These are phyloP conservation scores for Pseudoneurospora amorphoporcata DNA, from an alignment of 495 filamentous ascomycete species.

Conservation along the genomic window DNA sequence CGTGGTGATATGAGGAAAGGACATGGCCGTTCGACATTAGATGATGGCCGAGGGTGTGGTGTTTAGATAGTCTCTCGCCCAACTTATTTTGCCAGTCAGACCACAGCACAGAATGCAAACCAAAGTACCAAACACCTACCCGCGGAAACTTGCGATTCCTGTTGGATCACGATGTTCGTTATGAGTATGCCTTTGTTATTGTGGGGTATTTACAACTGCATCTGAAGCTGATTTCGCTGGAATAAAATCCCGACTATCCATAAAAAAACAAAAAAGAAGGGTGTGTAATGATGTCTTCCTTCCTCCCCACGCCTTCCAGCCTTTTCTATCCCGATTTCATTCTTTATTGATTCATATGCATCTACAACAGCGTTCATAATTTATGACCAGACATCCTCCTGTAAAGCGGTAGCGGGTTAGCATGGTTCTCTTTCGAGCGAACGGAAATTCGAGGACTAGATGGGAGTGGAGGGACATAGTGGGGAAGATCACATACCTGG, in stretches of 20 bases:
- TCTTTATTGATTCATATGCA: neutral
- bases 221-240: neutral
- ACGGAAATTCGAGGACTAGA: neutral
- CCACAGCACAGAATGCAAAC: neutral
- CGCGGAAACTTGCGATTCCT: neutral
- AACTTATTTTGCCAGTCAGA: neutral
- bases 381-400: constrained; percentile 88
- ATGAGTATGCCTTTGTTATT: neutral
- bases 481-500: constrained; percentile 48
- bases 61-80: neutral
- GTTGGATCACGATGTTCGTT: neutral
- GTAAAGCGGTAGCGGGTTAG: neutral
- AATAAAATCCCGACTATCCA: neutral
- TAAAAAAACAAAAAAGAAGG: neutral
- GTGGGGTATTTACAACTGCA: neutral
- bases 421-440: neutral
- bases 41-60: neutral
- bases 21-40: neutral
- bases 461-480: neutral
- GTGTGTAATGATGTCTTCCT: neutral
- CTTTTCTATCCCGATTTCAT: neutral
- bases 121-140: neutral
- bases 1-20: neutral
- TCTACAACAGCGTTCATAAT: neutral
- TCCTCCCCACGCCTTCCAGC: neutral